Base-by-base conservation (phyloP, 2,329 filamentous ascomycete genomes). In the Trichoderma gracile region DNA sequence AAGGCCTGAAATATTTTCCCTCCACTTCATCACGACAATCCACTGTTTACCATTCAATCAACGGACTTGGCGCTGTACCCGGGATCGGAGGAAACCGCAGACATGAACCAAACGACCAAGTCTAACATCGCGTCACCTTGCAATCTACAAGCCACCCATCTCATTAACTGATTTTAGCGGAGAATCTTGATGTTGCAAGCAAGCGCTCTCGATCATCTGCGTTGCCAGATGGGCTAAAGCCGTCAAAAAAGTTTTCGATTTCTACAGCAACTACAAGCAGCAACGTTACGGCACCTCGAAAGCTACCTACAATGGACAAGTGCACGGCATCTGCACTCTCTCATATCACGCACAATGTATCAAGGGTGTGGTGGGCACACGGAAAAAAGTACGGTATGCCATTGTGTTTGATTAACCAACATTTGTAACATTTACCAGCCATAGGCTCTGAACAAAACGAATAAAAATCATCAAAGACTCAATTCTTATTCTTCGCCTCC, bases 111-210 rank as follows among this genome's bases (percentile, higher is more conserved):
- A 53, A 15, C n/a, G 23, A 38, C 12, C 5, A 15, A 19, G 8
- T 52, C 17, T 52, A n/a, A 12, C 43, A 57, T 30, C 40, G n/a
- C 55, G n/a, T n/a, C 54, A 21, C 30, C 21, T 19, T 54, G 40
- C n/a, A 14, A 54, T 46, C 12, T 45, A 23, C 58, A 46, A 53
- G 25, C 25, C 49, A n/a, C 15, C 10, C 40, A 38, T 62, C 58
- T 54, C 49, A 53, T 53, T 38, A 5, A 38, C 40, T 45, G 12
- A 38, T 45, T 9, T 19, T 46, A 43, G 45, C 58, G 38, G n/a
- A 54, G 12, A 23, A 54, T 56, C 21, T 52, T 63, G 42, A 49
- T 63, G 47, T 49, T 63, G 60, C 60, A 47, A 63, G 60, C 60
- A 63, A 55, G 60, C 60, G 60, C 50, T 63, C 50, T 63, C 43